Conservation (phyloP, 73 alveolate genomes). For the Paramecium biaurelia region DNA sequence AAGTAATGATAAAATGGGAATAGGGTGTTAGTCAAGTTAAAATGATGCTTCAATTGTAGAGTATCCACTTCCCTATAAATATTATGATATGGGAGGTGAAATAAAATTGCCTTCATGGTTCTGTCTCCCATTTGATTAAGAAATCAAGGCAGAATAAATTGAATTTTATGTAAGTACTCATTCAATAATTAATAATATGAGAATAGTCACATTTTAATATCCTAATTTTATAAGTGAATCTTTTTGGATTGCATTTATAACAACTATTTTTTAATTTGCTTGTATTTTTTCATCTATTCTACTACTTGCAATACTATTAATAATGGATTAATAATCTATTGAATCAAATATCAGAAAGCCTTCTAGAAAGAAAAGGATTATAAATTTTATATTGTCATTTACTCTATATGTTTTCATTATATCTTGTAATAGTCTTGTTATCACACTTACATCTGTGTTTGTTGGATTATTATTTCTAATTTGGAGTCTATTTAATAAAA, state of each 20-base stretch:
- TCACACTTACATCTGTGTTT: neutral
- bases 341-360: neutral
- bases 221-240: neutral
- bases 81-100: neutral
- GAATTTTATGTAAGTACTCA: neutral
- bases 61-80: neutral
- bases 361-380: neutral
- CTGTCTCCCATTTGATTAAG: neutral
- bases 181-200: neutral
- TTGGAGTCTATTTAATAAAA: neutral
- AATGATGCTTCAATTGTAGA: neutral
- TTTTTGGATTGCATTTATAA: neutral
- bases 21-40: neutral
- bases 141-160: neutral
- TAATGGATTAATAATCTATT: neutral
- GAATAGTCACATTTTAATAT: neutral
- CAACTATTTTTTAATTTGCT: neutral
- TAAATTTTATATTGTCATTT: neutral
- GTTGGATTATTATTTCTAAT: neutral
- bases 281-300: neutral
- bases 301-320: neutral
- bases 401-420: neutral
- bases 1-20: neutral
- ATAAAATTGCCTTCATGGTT: constrained; percentile 10
- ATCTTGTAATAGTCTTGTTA: neutral